These are phyloP conservation scores for Xylaria multiplex DNA, from an alignment of 2,329 filamentous ascomycete species.

Conservation along the genomic window DNA sequence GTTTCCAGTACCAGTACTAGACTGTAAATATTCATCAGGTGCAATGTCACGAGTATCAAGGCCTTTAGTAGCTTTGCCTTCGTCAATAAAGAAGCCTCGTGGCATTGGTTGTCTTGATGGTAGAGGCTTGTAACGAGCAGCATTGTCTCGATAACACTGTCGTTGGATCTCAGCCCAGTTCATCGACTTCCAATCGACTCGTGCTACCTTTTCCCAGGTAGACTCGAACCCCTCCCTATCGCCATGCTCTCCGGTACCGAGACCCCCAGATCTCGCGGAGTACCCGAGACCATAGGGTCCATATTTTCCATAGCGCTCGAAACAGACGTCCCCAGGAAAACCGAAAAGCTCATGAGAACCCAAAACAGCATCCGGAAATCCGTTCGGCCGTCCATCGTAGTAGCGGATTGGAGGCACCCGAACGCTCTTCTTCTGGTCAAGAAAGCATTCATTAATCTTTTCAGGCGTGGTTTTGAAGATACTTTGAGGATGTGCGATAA, in stretches of 20 bases:
- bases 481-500: slow-evolving; percentile 56
- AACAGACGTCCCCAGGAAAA: slow-evolving; percentile 86
- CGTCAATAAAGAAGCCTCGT: slow-evolving; percentile 63
- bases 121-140: slow-evolving; percentile 71
- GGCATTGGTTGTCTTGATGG: slow-evolving; percentile 53
- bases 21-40: slow-evolving; percentile 30
- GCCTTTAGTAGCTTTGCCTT: slow-evolving; percentile 45
- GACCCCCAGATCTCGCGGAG: slow-evolving; percentile 78
- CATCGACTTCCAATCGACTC: slow-evolving; percentile 80
- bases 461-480: slow-evolving; percentile 54
- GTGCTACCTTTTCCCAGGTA: slow-evolving; percentile 76
- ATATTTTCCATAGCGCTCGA: slow-evolving; percentile 88
- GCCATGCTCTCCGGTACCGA: slow-evolving; percentile 85
- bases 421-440: slow-evolving; percentile 74
- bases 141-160: slow-evolving; percentile 77
- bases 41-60: slow-evolving; percentile 43
- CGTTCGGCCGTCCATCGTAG: slow-evolving; percentile 80
- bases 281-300: slow-evolving; percentile 94
- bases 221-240: slow-evolving; percentile 82
- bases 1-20: slow-evolving; percentile 31
- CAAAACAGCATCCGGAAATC: slow-evolving; percentile 84
- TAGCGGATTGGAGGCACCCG: slow-evolving; percentile 76
- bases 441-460: slow-evolving; percentile 77
- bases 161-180: slow-evolving; percentile 83
- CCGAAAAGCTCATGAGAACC: slow-evolving; percentile 88